A percentile compares a stretch with the other conserved stretches of the same genome.
Evolutionary conservation across 805 yeast genomes (phyloP).

Genomic region (Maudiozyma pseudohumilis): DNA sequence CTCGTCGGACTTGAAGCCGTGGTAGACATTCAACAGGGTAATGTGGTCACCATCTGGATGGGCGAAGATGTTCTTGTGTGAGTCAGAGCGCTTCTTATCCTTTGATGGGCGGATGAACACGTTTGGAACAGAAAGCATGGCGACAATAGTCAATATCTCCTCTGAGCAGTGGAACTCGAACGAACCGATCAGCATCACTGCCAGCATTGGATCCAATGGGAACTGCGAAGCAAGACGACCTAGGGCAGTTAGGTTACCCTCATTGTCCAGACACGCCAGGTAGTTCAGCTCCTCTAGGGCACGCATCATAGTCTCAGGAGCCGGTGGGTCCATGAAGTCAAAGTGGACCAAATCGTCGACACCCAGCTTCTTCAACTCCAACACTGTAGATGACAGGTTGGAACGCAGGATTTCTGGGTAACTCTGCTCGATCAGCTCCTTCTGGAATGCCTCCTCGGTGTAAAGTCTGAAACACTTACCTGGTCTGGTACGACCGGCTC

Average conservation of each 20-base stretch:
- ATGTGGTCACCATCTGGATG: conserved; percentile 94
- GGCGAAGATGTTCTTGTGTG: conserved; percentile 75
- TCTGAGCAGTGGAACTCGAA: conserved; percentile 80
- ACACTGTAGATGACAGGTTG: conserved; percentile 81
- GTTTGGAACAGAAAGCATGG: conserved; percentile 84
- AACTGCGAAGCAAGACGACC: conserved; percentile 88
- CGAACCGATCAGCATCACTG: conserved; percentile 84
- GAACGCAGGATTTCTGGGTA: conserved; percentile 92
- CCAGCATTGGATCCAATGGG: conserved; percentile 92
- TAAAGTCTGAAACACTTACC: conserved; percentile 95
- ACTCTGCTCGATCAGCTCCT: conserved; percentile 88
- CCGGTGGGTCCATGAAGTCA: conserved; percentile 99
- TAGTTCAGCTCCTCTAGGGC: conserved; percentile 93
- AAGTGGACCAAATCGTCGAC: conserved; percentile 94
- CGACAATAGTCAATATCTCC: conserved; percentile 80
- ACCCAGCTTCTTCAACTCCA: conserved; percentile 89
- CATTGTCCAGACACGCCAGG: conserved; percentile 80
- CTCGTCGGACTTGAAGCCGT: conserved; percentile 71
- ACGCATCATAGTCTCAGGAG: conserved; percentile 99
- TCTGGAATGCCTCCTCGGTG: conserved; percentile 93
- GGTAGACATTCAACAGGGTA: conserved; percentile 78
- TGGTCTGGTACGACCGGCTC: conserved; percentile 99
- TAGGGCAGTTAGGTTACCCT: conserved; percentile 79
- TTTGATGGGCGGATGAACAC: conserved; percentile 90
- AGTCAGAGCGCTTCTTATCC: conserved; percentile 85